A percentile compares a stretch with the other conserved stretches of the same genome.
Conservation (phyloP, 208 protist species). For the Wallacemonas rigidus region DNA sequence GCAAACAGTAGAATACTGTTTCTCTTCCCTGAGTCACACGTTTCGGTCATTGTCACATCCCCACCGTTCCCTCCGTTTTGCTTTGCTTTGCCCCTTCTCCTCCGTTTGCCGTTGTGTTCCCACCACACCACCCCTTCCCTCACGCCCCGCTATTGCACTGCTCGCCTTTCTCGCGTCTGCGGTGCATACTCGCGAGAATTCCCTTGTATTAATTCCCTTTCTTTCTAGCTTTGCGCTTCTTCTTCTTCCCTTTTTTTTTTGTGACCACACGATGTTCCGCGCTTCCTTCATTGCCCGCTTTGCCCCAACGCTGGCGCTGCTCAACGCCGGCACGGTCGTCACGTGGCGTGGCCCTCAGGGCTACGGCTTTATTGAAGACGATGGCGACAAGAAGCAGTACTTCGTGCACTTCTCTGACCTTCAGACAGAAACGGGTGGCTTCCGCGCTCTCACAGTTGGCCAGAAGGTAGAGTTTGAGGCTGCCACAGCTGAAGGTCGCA, state of each 20-base stretch:
- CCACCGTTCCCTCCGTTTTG: too few species aligned
- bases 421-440: slow-evolving; percentile 88
- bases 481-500: slow-evolving; percentile 82
- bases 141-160: too few species aligned
- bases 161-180: too few species aligned
- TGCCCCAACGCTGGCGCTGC: slow-evolving; percentile 56
- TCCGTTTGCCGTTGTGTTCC: too few species aligned
- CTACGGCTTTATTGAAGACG: slow-evolving; percentile 92
- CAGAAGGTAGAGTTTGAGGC: slow-evolving; percentile 94
- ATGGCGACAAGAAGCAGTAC: slow-evolving; percentile 90
- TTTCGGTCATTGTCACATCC: too few species aligned
- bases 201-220: not conserved
- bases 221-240: not conserved
- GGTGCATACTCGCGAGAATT: not conserved
- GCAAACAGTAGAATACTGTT: too few species aligned
- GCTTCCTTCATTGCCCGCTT: slow-evolving; percentile 50
- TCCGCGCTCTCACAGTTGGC: slow-evolving; percentile 77
- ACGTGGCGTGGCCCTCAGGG: slow-evolving; percentile 89
- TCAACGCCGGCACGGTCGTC: slow-evolving; percentile 89
- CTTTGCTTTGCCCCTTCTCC: too few species aligned
- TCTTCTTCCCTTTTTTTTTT: not conserved
- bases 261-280: slow-evolving; percentile 59
- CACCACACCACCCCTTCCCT: too few species aligned
- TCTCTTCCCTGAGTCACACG: too few species aligned
- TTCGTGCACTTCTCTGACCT: slow-evolving; percentile 93